Base-by-base conservation (phyloP, 2,329 filamentous ascomycete species). In the Fusarium irregulare region DNA sequence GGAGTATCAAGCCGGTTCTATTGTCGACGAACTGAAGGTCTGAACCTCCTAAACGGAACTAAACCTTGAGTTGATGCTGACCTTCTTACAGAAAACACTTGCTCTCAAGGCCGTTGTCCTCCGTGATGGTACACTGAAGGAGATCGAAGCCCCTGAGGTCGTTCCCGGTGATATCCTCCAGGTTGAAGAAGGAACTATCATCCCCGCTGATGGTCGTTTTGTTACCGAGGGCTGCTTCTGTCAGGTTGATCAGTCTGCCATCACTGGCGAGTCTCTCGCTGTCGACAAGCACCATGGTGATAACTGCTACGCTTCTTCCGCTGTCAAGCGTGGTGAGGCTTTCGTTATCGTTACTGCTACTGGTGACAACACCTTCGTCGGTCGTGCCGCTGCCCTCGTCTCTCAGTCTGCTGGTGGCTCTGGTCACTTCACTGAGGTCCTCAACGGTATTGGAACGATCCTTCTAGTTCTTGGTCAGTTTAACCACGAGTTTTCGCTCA, bases 81-180 rank as follows among this genome's bases (percentile, higher is more conserved):
- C 25, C 25, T 27, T 27, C 8, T 27, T 27, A 27, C 25, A 27
- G 86, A 94, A 96, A 85, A 95, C 92, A 57, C 88, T 97, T 41
- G 93, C 93, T 60, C 88, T 97, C 51, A 96, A 94, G 86, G 93
- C 93, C 78, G 90, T 93, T 46, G 93, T 97, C 74, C 88, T 96
- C 78, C 92, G 94, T 85, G 92, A 95, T 78, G 92, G 81, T 46
- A 85, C 87, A 60, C 87, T 94, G 66, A 87, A 89, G 80, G 93
- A 97, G 81, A 85, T 97, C 67, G 92, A 94, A 83, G 91, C 93
- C 67, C 88, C 91, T 56, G 91, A 94, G 75, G 91, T 97, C 70
- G 93, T 97, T 68, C 93, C 93, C 73, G 93, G 93, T 81, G 93
- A 97, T 84, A 94, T 97, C 76, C 86, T 97, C 66, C 91, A 94